These are phyloP conservation scores for Eutrema japonicum DNA, from an alignment of 345 rosid genomes.

Conservation along the genomic window DNA sequence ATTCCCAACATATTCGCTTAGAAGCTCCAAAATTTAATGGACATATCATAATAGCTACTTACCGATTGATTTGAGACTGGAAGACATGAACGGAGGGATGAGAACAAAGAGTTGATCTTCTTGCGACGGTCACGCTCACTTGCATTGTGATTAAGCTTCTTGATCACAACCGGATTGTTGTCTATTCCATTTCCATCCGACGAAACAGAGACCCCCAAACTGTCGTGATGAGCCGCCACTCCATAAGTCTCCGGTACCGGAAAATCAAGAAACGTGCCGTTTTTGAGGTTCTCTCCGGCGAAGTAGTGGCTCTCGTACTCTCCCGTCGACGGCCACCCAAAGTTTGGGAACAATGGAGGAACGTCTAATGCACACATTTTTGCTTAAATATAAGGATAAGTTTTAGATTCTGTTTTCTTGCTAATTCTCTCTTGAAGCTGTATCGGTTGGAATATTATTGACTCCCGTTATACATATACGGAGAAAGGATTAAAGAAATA, in stretches of 20 bases:
- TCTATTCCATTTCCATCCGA: constrained; percentile 30
- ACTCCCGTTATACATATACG: constrained; percentile 5
- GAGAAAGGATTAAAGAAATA: constrained; percentile 1
- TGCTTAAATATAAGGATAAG: background rate
- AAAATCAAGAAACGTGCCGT: constrained; percentile 26
- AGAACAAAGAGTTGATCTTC: constrained; percentile 60
- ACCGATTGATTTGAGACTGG: constrained; percentile 59
- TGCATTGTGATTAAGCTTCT: constrained; percentile 77
- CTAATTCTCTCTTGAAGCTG: constrained; percentile 4
- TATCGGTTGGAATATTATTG: constrained; percentile 23
- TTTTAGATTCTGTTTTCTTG: background rate
- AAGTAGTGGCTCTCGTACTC: constrained; percentile 25
- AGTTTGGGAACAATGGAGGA: constrained; percentile 37
- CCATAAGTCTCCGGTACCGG: constrained; percentile 34
- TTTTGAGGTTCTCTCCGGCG: constrained; percentile 11
- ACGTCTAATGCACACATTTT: constrained; percentile 39
- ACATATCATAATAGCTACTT: background rate
- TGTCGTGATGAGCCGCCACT: constrained; percentile 13
- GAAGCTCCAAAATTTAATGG: no score
- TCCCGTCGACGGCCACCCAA: constrained; percentile 34
- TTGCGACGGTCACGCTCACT: constrained; percentile 68
- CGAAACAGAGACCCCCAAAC: constrained; percentile 16
- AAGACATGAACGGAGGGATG: constrained; percentile 68
- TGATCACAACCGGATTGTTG: constrained; percentile 25
- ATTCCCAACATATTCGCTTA: no score